Conservation (phyloP, 2,329 filamentous ascomycete species). For the Penicillium sp. region DNA sequence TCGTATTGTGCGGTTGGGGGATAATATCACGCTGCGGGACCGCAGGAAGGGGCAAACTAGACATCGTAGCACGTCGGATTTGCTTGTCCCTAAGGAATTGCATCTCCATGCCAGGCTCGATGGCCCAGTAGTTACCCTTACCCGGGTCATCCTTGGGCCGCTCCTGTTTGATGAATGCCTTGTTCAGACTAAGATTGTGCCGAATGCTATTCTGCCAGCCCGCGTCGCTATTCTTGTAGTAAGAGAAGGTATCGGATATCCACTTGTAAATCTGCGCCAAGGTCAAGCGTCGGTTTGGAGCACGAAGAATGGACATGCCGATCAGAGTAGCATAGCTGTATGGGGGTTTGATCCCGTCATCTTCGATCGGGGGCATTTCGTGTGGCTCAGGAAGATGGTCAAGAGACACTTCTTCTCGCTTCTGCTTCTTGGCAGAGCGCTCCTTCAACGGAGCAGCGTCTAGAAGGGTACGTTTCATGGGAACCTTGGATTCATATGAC, state of each 20-base stretch:
- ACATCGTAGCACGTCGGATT: conserved; percentile 45
- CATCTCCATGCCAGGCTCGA: conserved; percentile 82
- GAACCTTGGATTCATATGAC: conserved; percentile 44
- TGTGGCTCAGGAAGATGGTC: conserved; percentile 65
- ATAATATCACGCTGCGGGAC: conserved; percentile 30
- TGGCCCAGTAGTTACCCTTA: conserved; percentile 96
- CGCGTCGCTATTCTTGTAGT: conserved; percentile 78
- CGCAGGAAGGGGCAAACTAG: conserved; percentile 42
- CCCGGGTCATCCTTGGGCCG: conserved; percentile 95
- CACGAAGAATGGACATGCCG: conserved; percentile 91
- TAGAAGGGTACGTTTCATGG: conserved; percentile 61
- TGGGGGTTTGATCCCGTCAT: conserved; percentile 83
- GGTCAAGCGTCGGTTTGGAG: conserved; percentile 77
- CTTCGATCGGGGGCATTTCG: conserved; percentile 76
- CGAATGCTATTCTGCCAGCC: conserved; percentile 99
- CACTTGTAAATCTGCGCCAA: conserved; percentile 97
- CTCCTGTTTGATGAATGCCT: conserved; percentile 93
- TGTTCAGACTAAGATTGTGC: conserved; percentile 95
- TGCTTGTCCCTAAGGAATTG: conserved; percentile 88
- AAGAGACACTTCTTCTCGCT: conserved; percentile 52
- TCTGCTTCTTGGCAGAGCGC: conserved; percentile 66
- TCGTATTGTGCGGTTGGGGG: conserved; percentile 31
- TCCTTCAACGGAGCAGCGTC: conserved; percentile 74
- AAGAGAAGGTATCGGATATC: conserved; percentile 93
- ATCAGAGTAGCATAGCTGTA: conserved; percentile 95